phyloP scores from a whole-genome alignment of 805 yeast genomes.

The Tetrapisispora namnaoensis region DNA sequence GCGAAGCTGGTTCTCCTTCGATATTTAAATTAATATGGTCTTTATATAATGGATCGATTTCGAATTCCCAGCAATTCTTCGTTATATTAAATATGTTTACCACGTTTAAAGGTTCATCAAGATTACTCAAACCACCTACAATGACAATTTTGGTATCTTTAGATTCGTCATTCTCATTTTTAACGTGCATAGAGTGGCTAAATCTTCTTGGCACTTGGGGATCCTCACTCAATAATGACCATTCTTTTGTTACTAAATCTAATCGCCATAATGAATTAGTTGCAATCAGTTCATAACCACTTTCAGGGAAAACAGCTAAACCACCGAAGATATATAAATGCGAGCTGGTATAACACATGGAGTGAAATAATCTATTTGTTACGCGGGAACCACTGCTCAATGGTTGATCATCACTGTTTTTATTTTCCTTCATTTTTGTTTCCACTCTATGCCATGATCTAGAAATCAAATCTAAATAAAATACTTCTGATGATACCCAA shows the following conservation, averaged over 20 bases:
- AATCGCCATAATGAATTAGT: slow-evolving; percentile 64
- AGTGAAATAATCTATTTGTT: slow-evolving; percentile 45
- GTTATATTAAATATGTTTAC: slow-evolving; percentile 26
- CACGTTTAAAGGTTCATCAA: slow-evolving; percentile 23
- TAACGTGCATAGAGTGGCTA: slow-evolving; percentile 41
- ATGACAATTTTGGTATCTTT: slow-evolving; percentile 26
- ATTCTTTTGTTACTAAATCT: slow-evolving; percentile 40
- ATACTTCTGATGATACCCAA: slow-evolving; percentile 54
- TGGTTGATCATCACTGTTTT: not conserved
- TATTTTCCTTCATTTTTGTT: slow-evolving; percentile 6
- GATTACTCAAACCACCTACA: slow-evolving; percentile 27
- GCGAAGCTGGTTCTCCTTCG: slow-evolving; percentile 9
- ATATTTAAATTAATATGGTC: slow-evolving; percentile 14
- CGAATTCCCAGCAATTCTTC: slow-evolving; percentile 26
- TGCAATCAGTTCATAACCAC: slow-evolving; percentile 34
- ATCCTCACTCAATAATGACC: slow-evolving; percentile 43
- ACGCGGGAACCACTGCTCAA: not conserved
- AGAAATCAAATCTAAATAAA: slow-evolving; percentile 48
- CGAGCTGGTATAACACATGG: slow-evolving; percentile 42
- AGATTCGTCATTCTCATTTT: slow-evolving; percentile 19
- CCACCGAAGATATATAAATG: slow-evolving; percentile 61
- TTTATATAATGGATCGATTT: slow-evolving; percentile 5
- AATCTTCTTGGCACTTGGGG: slow-evolving; percentile 36
- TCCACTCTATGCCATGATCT: slow-evolving; percentile 45
- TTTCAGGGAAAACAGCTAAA: slow-evolving; percentile 33